Conservation (phyloP, 176 grass and related monocot species). For the Puccinellia tenuiflora region DNA sequence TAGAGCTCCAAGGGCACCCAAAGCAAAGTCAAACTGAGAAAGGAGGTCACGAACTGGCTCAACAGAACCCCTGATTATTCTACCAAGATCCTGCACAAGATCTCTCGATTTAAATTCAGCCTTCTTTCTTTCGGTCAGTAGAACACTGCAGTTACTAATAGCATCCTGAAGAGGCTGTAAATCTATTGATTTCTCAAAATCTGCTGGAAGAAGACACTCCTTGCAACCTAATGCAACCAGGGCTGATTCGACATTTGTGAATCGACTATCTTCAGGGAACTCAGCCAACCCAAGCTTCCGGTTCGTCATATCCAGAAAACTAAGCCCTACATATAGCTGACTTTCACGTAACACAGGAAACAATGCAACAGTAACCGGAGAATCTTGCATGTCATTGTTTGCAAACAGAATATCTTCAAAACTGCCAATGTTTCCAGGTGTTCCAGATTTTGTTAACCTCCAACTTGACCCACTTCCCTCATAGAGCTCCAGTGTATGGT, state of each 20-base stretch:
- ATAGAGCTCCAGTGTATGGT: constrained; percentile 82
- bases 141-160: constrained; percentile 69
- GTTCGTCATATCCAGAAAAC: constrained; percentile 88
- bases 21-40: constrained; percentile 76
- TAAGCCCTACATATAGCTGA: constrained; percentile 70
- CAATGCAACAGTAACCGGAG: constrained; percentile 77
- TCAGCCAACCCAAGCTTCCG: constrained; percentile 77
- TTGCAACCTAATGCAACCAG: constrained; percentile 88
- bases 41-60: constrained; percentile 87
- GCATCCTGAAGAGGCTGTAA: constrained; percentile 62
- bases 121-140: constrained; percentile 80
- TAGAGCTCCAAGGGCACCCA: constrained; percentile 74
- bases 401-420: constrained; percentile 98
- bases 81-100: constrained; percentile 84
- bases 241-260: constrained; percentile 90
- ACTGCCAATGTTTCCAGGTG: constrained; percentile 90
- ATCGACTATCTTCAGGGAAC: constrained; percentile 88
- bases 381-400: constrained; percentile 96
- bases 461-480: constrained; percentile 92
- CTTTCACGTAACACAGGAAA: constrained; percentile 64
- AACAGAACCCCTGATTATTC: constrained; percentile 81
- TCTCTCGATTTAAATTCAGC: constrained; percentile 87
- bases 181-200: constrained; percentile 70
- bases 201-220: constrained; percentile 84
- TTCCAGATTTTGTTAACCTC: constrained; percentile 87